These are phyloP conservation scores for Aureobasidium mangrovei DNA, from an alignment of 2,329 filamentous ascomycete genomes.

Conservation along the genomic window DNA sequence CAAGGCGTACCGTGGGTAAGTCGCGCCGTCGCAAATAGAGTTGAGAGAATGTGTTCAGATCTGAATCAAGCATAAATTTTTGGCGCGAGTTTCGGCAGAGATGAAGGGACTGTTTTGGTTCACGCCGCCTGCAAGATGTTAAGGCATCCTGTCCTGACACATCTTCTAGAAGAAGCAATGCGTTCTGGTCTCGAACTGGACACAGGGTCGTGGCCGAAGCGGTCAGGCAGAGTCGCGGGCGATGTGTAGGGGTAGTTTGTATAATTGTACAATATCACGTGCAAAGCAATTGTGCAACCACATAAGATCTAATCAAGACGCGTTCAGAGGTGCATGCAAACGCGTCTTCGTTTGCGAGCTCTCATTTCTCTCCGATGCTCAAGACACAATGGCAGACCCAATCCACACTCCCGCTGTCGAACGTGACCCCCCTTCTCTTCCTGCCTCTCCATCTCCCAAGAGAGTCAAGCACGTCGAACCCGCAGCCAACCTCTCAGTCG, in stretches of 20 bases:
- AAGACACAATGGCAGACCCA: constrained; percentile 23
- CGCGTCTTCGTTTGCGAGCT: neutral
- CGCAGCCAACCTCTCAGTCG: constrained; percentile 28
- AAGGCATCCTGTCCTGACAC: neutral
- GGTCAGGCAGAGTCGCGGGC: neutral
- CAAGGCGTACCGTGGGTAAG: neutral
- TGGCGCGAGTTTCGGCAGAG: neutral
- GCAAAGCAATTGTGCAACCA: neutral
- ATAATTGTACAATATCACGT: neutral
- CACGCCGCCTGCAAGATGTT: neutral
- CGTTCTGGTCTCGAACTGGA: neutral
- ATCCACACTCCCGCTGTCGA: constrained; percentile 25
- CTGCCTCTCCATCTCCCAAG: constrained; percentile 69
- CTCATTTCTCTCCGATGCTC: neutral
- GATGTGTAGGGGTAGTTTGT: neutral
- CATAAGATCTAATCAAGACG: neutral
- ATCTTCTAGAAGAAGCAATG: neutral
- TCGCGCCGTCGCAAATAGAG: neutral
- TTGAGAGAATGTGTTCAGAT: neutral
- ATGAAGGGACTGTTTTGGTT: neutral
- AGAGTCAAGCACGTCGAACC: constrained; percentile 58
- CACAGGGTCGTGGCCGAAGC: neutral
- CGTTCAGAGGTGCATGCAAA: neutral
- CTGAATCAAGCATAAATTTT: neutral
- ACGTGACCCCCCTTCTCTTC: constrained; percentile 49